Percentiles rank a stretch among this genome's conserved stretches.
Evolutionary conservation across 83 land plant genomes (phyloP).

Genomic region (Thuja plicata): DNA sequence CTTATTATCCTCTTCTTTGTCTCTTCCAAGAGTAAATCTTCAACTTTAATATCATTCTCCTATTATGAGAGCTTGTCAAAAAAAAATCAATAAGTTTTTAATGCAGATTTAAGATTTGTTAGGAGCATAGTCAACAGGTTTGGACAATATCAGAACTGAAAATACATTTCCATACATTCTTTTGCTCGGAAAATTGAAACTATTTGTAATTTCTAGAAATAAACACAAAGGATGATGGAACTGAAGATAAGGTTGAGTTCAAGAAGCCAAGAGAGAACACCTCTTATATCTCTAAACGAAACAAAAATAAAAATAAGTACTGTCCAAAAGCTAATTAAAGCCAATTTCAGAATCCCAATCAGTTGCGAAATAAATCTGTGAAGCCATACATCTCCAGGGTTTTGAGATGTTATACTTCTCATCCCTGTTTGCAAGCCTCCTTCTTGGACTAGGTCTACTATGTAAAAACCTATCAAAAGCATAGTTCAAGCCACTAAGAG

Average conservation of each 20-base stretch:
- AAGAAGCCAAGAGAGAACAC: background rate
- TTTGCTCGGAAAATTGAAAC: background rate
- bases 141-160: background rate
- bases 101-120: background rate
- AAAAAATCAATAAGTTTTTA: background rate
- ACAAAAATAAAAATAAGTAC: background rate
- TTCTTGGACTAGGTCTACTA: background rate
- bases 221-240: background rate
- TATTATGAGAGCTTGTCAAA: background rate
- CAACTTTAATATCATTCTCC: background rate
- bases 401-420: background rate
- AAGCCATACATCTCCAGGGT: background rate
- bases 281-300: background rate
- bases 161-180: background rate
- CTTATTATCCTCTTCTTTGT: slow-evolving; percentile 4
- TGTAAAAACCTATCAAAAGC: background rate
- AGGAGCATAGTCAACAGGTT: background rate
- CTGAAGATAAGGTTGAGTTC: background rate
- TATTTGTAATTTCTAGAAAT: background rate
- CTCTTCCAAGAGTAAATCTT: background rate
- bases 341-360: background rate
- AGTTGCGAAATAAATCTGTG: background rate
- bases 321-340: background rate
- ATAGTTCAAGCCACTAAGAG: background rate
- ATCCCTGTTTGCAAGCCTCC: background rate